Conservation (phyloP, 768 basidiomycete genomes). For the Collybia sordida region DNA sequence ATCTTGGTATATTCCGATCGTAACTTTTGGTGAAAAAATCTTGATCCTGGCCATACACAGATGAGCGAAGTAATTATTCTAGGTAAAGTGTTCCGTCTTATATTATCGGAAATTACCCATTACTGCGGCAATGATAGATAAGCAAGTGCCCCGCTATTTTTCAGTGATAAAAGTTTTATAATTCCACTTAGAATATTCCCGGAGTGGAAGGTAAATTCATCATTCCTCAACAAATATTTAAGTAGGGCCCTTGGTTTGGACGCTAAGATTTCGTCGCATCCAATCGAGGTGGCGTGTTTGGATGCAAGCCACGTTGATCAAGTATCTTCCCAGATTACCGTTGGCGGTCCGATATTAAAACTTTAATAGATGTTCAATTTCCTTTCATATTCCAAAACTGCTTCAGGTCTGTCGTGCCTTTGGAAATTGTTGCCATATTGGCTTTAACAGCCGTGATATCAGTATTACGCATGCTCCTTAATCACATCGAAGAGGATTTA, state of each 20-base stretch:
- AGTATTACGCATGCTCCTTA: slow-evolving; percentile 93
- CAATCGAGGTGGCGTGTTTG: slow-evolving; percentile 88
- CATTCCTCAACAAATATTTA: slow-evolving; percentile 77
- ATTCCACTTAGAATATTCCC: slow-evolving; percentile 57
- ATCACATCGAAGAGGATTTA: slow-evolving; percentile 83
- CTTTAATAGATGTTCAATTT: slow-evolving; percentile 77
- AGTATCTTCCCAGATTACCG: slow-evolving; percentile 27
- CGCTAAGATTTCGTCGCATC: slow-evolving; percentile 84
- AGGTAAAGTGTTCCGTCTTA: slow-evolving; percentile 38
- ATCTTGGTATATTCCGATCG: slow-evolving; percentile 54
- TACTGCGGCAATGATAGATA: slow-evolving; percentile 37
- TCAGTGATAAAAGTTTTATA: not conserved
- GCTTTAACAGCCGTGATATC: not conserved
- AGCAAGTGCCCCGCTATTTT: slow-evolving; percentile 25
- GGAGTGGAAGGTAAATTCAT: slow-evolving; percentile 82
- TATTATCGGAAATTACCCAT: not conserved
- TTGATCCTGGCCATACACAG: slow-evolving; percentile 27
- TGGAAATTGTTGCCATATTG: too few relatives aligned
- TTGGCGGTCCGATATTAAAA: not conserved
- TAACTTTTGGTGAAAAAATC: not conserved
- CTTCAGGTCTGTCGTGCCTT: slow-evolving; percentile 49
- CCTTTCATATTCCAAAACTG: slow-evolving; percentile 84
- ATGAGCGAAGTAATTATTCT: slow-evolving; percentile 89
- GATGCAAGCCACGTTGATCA: slow-evolving; percentile 85
- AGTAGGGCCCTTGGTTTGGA: slow-evolving; percentile 78